Evolutionary conservation across 2,329 filamentous ascomycete species (phyloP), one percentile per base, ranked within the genome.

Genomic region (Phialophora chinensis): DNA sequence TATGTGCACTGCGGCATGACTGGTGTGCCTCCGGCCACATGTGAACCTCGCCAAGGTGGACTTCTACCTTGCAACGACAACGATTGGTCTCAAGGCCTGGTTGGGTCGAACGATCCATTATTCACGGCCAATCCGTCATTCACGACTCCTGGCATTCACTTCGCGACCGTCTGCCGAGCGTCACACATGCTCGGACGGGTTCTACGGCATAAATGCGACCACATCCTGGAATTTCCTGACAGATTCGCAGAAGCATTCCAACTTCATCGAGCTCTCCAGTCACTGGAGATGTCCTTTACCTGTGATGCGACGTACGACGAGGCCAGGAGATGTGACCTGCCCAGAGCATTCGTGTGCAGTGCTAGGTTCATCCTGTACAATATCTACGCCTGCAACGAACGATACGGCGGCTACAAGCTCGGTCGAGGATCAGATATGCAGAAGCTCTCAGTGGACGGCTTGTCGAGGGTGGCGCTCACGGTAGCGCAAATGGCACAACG

Each of bases 131-230:
- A 65, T 10, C 69, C 73, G 56, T 66, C 73, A 1, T 59, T 61
- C 6, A 65, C 69, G 29, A 67, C 69, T 23, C 63, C 69, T 27
- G 50, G 73, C 25, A 73, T 73, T 4, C 67, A 72, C 1, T 78
- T 76, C 66, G 76, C 75, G 11, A 70, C 73, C 8, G 65, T 74
- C 7, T 77, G 76, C 50, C 77, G 78, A 58, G 73, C 75, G 8
- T 68, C 74, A 1, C 76, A 78, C 31, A 66, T 77, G 1, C 72
- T 77, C 2, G 75, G 77, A 1, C 73, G 74, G 17, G 75, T 78
- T 4, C 60, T 76, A 2, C 62, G 63, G 1, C 74, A 77, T 38
- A 27, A 27, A 49, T n/a, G 5, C 5, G 54, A 60, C 23, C 38
- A 53, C 11, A n/a, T 23, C 1, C 42, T 57, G 10, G 64, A 63